Evolutionary conservation across 2,329 filamentous ascomycete genomes (phyloP).

Genomic region (Trichoderma lentiforme): DNA sequence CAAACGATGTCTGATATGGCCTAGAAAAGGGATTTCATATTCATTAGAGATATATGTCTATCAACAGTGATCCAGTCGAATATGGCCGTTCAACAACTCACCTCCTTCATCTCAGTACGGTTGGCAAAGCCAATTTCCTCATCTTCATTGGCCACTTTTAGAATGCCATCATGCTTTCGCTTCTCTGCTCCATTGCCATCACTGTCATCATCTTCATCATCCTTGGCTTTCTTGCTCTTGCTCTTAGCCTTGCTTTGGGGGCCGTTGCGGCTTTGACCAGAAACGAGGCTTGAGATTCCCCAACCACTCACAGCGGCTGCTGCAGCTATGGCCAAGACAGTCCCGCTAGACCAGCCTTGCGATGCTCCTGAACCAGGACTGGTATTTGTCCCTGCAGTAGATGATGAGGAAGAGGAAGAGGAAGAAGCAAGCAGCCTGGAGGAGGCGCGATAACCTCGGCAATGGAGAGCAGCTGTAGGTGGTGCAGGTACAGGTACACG

Average conservation of each 20-base stretch:
- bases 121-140: conserved; percentile 38
- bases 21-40: conserved; percentile 31
- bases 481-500: background rate
- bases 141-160: conserved; percentile 18
- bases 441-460: background rate
- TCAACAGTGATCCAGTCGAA: conserved; percentile 4
- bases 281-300: conserved; percentile 35
- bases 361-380: background rate
- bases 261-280: conserved; percentile 4
- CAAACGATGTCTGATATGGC: conserved; percentile 54
- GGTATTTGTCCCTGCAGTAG: background rate
- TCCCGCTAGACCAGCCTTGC: conserved; percentile 30
- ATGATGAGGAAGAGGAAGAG: background rate
- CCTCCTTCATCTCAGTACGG: conserved; percentile 42
- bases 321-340: conserved; percentile 38
- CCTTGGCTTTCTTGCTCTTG: background rate
- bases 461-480: background rate
- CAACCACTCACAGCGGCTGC: conserved; percentile 41
- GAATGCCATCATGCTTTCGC: background rate
- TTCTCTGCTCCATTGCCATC: background rate
- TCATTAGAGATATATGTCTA: background rate
- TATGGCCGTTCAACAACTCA: conserved; percentile 20
- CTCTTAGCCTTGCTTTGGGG: background rate
- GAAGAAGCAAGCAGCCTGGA: background rate
- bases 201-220: background rate